Evolutionary conservation across 2,329 filamentous ascomycete species (phyloP), one percentile per base, ranked within the genome.

Genomic region (Colletotrichum navitas): DNA sequence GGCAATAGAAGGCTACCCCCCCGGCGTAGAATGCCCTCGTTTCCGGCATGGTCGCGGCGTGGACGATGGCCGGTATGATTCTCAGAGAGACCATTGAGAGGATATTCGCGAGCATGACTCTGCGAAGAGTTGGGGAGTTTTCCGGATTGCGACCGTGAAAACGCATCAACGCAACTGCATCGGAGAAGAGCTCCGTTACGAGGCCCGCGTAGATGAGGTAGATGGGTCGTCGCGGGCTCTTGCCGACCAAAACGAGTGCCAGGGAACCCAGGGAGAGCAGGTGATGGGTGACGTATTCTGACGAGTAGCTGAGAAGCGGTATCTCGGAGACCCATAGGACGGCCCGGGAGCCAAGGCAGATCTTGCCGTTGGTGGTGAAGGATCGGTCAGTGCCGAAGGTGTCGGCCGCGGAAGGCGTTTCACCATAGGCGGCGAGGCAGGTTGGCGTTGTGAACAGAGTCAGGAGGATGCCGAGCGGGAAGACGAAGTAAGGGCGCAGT

Each of bases 311-410:
- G 29, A 75, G 65, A 0, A 72, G 41, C 2, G 73, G 70, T 34
- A 73, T 14, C 59, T 75, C 74, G 11, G 74, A 73, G 12, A 59
- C 47, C 74, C 74, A 75, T 5, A 75, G 67, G 2, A 70, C 29
- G 7, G 41, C 34, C 14, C 73, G 63, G 21, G 73, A 69, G 21
- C 56, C 55, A 1, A 75, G 47, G 18, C 74, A 75, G 26, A 70
- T 24, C 14, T 65, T 66, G 29, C 59, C 68, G n/a, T 39, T 18
- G 16, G 58, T n/a, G 10, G 73, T 39, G 54, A 70, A 41, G 5
- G 63, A 21, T 0, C 55, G 49, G 16, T 49, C 52, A 7, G 58
- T n/a, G 18, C 58, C 39, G 12, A 67, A 54, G 7, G 16, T 34
- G 14, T 66, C 64, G 7, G 26, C 24, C 8, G n/a, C 58, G 10